Base-by-base conservation (phyloP, 2,329 filamentous ascomycete species). In the Fusarium falciforme region DNA sequence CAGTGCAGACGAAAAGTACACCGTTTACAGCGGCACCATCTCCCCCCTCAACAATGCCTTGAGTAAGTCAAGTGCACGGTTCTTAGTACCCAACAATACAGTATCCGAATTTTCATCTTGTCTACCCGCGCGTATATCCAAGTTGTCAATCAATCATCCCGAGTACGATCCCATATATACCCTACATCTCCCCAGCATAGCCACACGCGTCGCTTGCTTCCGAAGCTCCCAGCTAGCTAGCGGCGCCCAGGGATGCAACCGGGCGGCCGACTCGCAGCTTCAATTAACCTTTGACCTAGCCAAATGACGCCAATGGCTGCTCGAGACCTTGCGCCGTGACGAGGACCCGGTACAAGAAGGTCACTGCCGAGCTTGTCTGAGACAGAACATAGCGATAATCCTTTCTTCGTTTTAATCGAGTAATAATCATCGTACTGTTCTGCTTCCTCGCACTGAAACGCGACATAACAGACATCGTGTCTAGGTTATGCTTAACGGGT, bases 191-290 rank as follows among this genome's bases (percentile, higher is more conserved):
- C 42, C 44, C 42, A 58, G 61, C 71, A 68, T 66, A 72, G 68
- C 71, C 71, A 74, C 64, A 22, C 61, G 31, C 67, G 31, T 69
- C 71, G 55, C 59, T 68, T 64, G 67, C 58, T 68, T 59, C 62
- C 55, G 71, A 35, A 31, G 42, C 11, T 65, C 36, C 47, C 10
- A 27, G 25, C 54, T 70, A 25, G 12, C 40, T 36, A 62, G 55
- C 16, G 60, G 60, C 59, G 44, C 67, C 67, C 42, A 61, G 60
- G 22, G 10, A 49, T 54, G 29, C 44, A 52, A 25, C n/a, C 44
- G 22, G 54, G 58, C 61, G 61, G 64, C 71, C 63, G 71, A 67
- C 71, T 68, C 35, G 31, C 38, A 38, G 44, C 17, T 35, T 54
- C 38, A 61, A 61, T 61, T 61, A 61, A 47, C 58, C 40, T 61